phyloP scores from a whole-genome alignment of 2,329 filamentous ascomycete species.

The Cryphonectria carpinicola region DNA sequence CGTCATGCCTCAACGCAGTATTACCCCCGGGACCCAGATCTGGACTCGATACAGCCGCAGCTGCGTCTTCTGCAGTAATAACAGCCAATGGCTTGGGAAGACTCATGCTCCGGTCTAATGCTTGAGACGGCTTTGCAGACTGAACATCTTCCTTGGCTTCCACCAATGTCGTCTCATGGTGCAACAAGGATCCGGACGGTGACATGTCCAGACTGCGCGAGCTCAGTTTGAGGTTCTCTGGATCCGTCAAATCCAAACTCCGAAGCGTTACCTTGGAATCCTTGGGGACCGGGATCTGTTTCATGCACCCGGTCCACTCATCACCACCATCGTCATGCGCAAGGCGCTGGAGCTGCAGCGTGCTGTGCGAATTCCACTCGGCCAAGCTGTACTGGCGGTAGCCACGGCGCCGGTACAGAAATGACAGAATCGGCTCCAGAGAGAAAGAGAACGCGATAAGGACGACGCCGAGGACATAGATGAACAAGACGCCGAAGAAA shows the following conservation, averaged over 20 bases:
- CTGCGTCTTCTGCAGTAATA: neutral
- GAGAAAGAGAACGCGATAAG: constrained; percentile 30
- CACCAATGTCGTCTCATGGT: neutral
- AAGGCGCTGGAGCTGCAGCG: constrained; percentile 35
- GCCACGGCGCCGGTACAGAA: constrained; percentile 23
- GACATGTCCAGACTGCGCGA: neutral
- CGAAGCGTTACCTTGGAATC: neutral
- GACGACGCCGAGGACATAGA: constrained; percentile 30
- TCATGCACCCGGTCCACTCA: neutral
- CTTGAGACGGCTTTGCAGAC: neutral
- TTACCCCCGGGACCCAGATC: neutral
- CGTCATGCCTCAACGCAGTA: neutral
- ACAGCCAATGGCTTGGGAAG: neutral
- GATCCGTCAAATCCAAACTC: neutral
- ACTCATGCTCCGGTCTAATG: neutral
- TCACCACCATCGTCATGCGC: constrained; percentile 33
- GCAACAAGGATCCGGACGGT: neutral
- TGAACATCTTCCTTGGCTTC: neutral
- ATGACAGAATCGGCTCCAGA: constrained; percentile 26
- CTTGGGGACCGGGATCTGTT: neutral
- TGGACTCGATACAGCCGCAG: neutral
- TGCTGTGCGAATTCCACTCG: constrained; percentile 34
- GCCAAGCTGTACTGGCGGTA: constrained; percentile 31
- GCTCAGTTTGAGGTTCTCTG: neutral
- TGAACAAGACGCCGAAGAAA: constrained; percentile 35